A percentile compares a stretch with the other conserved stretches of the same genome.
phyloP scores from a whole-genome alignment of 78 protist species.

The Isochrysis galbana region DNA sequence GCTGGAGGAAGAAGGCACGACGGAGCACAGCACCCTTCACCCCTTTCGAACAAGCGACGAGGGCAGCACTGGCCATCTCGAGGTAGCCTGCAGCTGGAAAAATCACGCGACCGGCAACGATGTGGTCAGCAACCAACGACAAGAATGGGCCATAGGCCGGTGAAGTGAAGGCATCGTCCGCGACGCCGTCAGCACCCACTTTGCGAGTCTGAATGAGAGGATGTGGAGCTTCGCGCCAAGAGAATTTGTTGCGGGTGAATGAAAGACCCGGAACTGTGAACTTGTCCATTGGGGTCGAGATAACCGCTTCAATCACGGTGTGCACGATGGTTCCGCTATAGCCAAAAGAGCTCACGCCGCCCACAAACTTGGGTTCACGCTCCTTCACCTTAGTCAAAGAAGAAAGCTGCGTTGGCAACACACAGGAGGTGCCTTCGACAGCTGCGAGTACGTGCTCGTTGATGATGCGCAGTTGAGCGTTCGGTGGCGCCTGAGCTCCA shows the following conservation, averaged over 20 bases:
- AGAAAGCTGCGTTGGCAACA: neutral
- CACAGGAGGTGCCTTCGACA: too few relatives aligned
- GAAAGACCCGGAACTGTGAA: neutral
- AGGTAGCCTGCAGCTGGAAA: neutral
- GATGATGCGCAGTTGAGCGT: neutral
- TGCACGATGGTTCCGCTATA: constrained; percentile 18
- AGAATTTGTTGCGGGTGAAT: neutral
- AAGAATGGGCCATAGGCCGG: neutral
- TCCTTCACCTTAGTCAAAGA: too few relatives aligned
- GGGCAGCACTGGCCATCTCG: neutral
- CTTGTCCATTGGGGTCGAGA: neutral
- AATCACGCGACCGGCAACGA: neutral
- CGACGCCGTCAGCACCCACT: neutral
- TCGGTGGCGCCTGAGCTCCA: neutral
- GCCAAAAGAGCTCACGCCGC: constrained; percentile 23
- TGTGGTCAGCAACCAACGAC: neutral
- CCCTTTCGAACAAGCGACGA: neutral
- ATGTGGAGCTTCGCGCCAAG: neutral
- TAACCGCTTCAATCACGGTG: neutral
- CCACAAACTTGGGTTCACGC: neutral
- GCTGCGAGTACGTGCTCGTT: neutral
- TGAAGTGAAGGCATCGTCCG: neutral
- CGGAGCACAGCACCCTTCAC: neutral
- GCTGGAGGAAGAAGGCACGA: neutral
- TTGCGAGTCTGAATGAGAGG: neutral